Percentiles rank a stretch among this genome's conserved stretches.
These are phyloP conservation scores for Cymodocea nodosa DNA, from an alignment of 116 monocot genomes.

Conservation along the genomic window DNA sequence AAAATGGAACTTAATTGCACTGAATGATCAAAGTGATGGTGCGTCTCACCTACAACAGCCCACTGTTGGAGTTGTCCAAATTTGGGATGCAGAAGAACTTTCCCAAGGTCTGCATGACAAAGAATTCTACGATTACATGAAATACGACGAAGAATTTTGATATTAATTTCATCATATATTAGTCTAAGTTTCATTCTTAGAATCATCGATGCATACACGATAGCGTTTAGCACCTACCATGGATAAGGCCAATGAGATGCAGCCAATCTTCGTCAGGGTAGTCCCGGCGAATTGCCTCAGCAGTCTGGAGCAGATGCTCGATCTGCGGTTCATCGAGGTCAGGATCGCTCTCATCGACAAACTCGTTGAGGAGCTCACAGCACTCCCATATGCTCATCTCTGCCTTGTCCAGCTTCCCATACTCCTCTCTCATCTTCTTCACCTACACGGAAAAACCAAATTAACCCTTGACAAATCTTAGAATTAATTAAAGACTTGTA, in stretches of 20 bases:
- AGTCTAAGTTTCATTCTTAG: no score
- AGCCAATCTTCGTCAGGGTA: conserved; percentile 76
- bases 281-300: conserved; percentile 71
- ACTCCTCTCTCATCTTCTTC: conserved; percentile 54
- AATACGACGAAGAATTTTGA: no score
- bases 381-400: conserved; percentile 89
- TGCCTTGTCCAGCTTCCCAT: conserved; percentile 44
- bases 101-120: conserved; percentile 44
- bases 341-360: conserved; percentile 76
- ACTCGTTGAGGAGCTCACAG: conserved; percentile 62
- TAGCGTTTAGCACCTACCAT: conserved; percentile 22
- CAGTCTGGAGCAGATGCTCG: conserved; percentile 77
- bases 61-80: conserved; percentile 75
- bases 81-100: conserved; percentile 54
- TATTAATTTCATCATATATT: no score
- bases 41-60: conserved; percentile 64
- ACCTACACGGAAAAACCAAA: conserved; percentile 33
- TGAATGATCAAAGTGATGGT: no score
- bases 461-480: no score
- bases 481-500: no score
- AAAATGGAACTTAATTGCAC: no score
- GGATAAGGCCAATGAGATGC: conserved; percentile 68
- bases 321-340: conserved; percentile 82
- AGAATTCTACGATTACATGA: background rate
- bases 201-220: no score